A percentile compares a stretch with the other conserved stretches of the same genome.
These are phyloP conservation scores for Dendrobium chrysotoxum DNA, from an alignment of 106 monocot genomes.

Conservation along the genomic window DNA sequence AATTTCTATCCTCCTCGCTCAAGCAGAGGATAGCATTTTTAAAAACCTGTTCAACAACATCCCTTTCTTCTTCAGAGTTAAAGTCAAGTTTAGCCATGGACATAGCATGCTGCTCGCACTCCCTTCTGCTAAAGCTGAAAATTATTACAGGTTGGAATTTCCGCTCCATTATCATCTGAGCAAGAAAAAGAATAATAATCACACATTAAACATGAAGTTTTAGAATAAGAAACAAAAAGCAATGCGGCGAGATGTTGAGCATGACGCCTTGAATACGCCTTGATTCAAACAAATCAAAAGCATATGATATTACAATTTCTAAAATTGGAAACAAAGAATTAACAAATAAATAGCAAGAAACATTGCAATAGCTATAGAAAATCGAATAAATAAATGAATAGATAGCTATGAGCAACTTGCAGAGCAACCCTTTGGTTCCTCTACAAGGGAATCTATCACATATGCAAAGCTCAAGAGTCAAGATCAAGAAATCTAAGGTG, in stretches of 20 bases:
- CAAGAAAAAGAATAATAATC: background rate
- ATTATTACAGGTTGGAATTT: conserved; percentile 96
- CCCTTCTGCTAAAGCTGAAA: conserved; percentile 99
- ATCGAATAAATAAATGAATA: background rate
- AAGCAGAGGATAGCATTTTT: conserved; percentile 72
- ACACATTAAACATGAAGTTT: background rate
- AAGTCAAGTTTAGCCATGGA: conserved; percentile 99
- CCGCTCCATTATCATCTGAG: conserved; percentile 98
- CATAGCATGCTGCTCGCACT: conserved; percentile 94
- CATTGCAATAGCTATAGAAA: background rate
- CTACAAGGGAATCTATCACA: background rate
- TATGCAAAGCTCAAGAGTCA: background rate
- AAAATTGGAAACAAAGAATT: background rate
- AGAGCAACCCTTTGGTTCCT: background rate
- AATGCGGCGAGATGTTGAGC: background rate
- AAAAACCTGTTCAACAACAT: conserved; percentile 82
- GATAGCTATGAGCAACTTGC: background rate
- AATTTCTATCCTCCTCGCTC: conserved; percentile 85
- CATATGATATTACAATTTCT: background rate
- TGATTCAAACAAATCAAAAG: background rate
- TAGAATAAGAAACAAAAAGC: background rate
- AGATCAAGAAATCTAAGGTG: background rate
- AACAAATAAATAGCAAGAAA: background rate
- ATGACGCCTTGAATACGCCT: background rate
- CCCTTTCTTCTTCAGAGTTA: conserved; percentile 81